Base-by-base conservation (phyloP, 1,139 yeast genomes). In the Candida sojae region DNA sequence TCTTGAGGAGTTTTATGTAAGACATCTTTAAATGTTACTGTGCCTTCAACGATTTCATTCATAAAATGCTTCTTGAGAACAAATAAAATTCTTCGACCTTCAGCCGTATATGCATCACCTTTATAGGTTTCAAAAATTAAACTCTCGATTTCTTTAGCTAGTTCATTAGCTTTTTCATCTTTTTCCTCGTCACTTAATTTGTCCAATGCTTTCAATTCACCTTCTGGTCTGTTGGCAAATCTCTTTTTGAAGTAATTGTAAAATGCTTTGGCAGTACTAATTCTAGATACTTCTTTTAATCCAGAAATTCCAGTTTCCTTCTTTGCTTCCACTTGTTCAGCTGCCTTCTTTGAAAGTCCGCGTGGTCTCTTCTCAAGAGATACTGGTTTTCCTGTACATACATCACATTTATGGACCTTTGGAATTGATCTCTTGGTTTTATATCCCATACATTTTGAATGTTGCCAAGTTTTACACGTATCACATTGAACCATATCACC, bases 381-480 rank as follows among this genome's bases (percentile, higher is more conserved):
- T 26, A 43, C 13, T 29, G 46, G 46, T 12, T 39, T 39, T 1
- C 53, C 50, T 9, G 45, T 46, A 52, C 79, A 74, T 11, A 60
- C 53, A 53, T 67, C 61, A 59, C 79, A 74, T 41, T 51, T 51
- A 52, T 73, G 73, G 21, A 54, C 45, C 6, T 68, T 61, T 2
- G 77, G 76, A 25, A 72, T 68, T 8, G 54, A 49, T 44, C 57
- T 60, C 6, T 57, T 49, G 7, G 57, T 46, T 39, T 49, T 58
- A 42, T 77, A 83, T 42, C 88, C 79, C 79, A 88, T 79, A 65
- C 97, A 90, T 48, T 67, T 71, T 33, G 84, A 81, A 63, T 90
- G 97, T 62, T 90, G 97, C 97, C 97, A 90, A 10, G 90, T 83
- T 47, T 77, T 67, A 63, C 97, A 90, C 23, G 68, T 60, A 48